A percentile compares a stretch with the other conserved stretches of the same genome.
These are phyloP conservation scores for Pythium aphanidermatum DNA, from an alignment of 352 stramenopile species.

Conservation along the genomic window DNA sequence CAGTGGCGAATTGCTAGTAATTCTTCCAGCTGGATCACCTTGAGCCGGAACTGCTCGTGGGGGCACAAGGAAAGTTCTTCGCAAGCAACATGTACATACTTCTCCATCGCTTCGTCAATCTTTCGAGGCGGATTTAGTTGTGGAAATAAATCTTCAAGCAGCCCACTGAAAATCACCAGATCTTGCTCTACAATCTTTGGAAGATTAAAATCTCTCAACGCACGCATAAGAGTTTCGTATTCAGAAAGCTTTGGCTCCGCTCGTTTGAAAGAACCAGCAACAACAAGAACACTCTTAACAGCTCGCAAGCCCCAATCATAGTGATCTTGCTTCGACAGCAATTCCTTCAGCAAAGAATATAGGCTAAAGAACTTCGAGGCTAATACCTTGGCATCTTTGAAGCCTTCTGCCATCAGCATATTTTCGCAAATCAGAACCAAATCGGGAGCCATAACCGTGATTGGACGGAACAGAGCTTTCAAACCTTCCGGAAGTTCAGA, in stretches of 20 bases:
- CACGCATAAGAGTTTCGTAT: constrained; percentile 91
- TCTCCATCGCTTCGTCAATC: constrained; percentile 87
- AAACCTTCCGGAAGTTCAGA: constrained; percentile 93
- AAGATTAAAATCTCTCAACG: constrained; percentile 95
- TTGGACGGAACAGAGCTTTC: constrained; percentile 93
- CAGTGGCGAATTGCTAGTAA: constrained; percentile 92
- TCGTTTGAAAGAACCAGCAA: constrained; percentile 91
- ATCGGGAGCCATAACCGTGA: constrained; percentile 95
- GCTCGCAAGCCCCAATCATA: constrained; percentile 95
- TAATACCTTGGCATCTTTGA: constrained; percentile 89
- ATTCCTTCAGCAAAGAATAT: constrained; percentile 89
- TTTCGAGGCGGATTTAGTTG: constrained; percentile 83
- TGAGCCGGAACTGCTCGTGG: constrained; percentile 91
- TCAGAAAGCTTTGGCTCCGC: constrained; percentile 90
- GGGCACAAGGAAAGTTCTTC: constrained; percentile 85
- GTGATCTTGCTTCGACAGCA: constrained; percentile 93
- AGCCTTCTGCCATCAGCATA: constrained; percentile 96
- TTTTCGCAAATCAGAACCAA: constrained; percentile 96
- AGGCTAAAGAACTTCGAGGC: constrained; percentile 94
- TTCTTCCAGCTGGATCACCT: constrained; percentile 95
- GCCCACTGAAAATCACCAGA: constrained; percentile 89
- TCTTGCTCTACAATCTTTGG: constrained; percentile 95
- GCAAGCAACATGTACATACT: constrained; percentile 87
- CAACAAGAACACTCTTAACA: constrained; percentile 93
- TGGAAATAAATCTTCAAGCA: constrained; percentile 93